Evolutionary conservation across 2,329 filamentous ascomycete genomes (phyloP).

Genomic region (Rhynchosporium secalis): DNA sequence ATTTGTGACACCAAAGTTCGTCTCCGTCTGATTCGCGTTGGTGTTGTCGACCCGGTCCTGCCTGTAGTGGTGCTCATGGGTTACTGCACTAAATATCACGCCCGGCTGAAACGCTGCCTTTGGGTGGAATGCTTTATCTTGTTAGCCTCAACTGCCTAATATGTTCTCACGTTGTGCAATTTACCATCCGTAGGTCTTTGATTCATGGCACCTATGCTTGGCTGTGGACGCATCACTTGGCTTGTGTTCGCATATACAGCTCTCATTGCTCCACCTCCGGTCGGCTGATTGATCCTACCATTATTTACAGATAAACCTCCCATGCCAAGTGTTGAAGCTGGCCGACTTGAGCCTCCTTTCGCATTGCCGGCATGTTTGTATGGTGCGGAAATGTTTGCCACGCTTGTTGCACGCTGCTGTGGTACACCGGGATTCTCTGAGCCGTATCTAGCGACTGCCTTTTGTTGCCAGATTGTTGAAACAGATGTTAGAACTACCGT

Average conservation of each 20-base stretch:
- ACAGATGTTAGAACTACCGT: too few species aligned
- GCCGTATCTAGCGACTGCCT: too few species aligned
- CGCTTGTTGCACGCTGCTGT: too few species aligned
- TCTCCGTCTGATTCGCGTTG: background rate
- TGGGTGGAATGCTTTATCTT: background rate
- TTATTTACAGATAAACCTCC: background rate
- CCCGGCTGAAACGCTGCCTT: background rate
- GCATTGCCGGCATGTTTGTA: too few species aligned
- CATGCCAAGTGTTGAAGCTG: background rate
- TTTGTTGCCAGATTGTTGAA: too few species aligned
- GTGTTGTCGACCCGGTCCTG: background rate
- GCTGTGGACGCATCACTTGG: background rate
- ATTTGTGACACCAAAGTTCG: slow-evolving; percentile 6
- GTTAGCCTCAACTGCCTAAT: background rate
- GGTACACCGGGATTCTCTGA: too few species aligned
- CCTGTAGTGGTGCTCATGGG: slow-evolving; percentile 4
- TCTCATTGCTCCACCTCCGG: background rate
- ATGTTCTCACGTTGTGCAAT: too few species aligned
- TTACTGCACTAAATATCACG: slow-evolving; percentile 10
- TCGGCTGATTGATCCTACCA: background rate
- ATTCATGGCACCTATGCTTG: background rate
- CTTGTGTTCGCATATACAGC: background rate
- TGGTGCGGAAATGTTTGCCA: too few species aligned
- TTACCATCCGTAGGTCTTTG: slow-evolving; percentile 2
- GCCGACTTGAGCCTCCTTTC: background rate